Evolutionary conservation across 805 yeast species (phyloP).

Genomic region (Kodamaea kaohsiungensis): DNA sequence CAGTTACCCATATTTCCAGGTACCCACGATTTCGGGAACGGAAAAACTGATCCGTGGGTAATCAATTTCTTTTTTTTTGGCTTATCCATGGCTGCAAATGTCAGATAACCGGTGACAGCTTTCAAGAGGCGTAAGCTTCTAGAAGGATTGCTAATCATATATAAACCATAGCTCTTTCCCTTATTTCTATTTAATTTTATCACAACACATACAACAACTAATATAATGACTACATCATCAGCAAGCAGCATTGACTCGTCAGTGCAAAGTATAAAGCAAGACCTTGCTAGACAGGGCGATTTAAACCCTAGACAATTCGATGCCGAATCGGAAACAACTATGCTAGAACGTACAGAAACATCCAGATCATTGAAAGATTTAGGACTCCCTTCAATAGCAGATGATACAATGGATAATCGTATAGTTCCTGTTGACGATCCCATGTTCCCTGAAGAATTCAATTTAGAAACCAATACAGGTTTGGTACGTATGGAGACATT

Average conservation of each 20-base stretch:
- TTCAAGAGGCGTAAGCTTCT: too few species aligned
- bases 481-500: conserved; percentile 78
- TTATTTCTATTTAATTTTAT: too few species aligned
- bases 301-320: background rate
- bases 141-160: too few species aligned
- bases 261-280: background rate
- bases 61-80: too few species aligned
- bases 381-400: conserved; percentile 54
- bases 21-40: too few species aligned
- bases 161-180: background rate
- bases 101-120: too few species aligned
- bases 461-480: conserved; percentile 85
- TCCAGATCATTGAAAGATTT: conserved; percentile 62
- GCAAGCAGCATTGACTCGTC: background rate
- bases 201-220: background rate
- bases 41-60: too few species aligned
- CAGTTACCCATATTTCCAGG: too few species aligned
- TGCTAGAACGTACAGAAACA: conserved; percentile 58
- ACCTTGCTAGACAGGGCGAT: background rate
- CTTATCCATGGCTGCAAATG: too few species aligned
- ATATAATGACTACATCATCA: background rate
- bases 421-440: conserved; percentile 53
- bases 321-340: background rate
- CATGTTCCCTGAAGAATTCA: conserved; percentile 90
- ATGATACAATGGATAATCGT: conserved; percentile 54